Base-by-base conservation (phyloP, 768 basidiomycete genomes). In the Kwoniella botswanensis region DNA sequence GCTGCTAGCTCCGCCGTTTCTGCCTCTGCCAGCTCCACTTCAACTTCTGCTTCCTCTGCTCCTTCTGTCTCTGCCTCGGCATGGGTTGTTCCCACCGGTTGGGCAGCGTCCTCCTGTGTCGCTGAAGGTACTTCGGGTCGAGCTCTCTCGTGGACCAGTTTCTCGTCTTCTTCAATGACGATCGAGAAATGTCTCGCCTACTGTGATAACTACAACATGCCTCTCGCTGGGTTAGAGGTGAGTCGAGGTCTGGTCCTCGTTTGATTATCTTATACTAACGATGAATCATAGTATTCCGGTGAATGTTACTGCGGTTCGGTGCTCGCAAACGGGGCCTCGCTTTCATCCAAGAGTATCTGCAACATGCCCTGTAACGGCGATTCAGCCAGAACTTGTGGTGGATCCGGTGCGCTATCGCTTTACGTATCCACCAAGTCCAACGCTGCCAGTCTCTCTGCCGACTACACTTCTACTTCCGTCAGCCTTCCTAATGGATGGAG, bases 241-340 rank as follows among this genome's bases (percentile, higher is more conserved):
- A 59, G 69, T 59, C 12, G 9, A 17, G 1, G 26, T 2, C 26
- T 26, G 26, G 3, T 2, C 4, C 56, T 52, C 57, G 13, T 35
- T 7, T 11, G 4, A 5, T 13, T 18, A 24, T 42, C 3, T 56
- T 13, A 10, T 62, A 46, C 56, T 60, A 24, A n/a, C 58, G 24
- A 35, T 56, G 35, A 17, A 10, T 29, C 52, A 17, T 29, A 74
- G 75, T 83, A 75, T 71, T 77, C 80, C 65, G 63, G 68, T 43
- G 80, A 85, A 71, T 85, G 84, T 74, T 84, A 82, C 75, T 85
- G 84, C 86, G 15, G 89, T 87, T 52, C 88, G 86, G 11, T 85
- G 74, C 3, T 89, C 87, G 29, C 89, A 77, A 67, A 93, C 85
- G 43, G 87, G 85, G 79, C 76, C 5, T 69, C 71, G 0, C 69